phyloP scores from a whole-genome alignment of 2,329 filamentous ascomycete genomes.

The Capronia americana region DNA sequence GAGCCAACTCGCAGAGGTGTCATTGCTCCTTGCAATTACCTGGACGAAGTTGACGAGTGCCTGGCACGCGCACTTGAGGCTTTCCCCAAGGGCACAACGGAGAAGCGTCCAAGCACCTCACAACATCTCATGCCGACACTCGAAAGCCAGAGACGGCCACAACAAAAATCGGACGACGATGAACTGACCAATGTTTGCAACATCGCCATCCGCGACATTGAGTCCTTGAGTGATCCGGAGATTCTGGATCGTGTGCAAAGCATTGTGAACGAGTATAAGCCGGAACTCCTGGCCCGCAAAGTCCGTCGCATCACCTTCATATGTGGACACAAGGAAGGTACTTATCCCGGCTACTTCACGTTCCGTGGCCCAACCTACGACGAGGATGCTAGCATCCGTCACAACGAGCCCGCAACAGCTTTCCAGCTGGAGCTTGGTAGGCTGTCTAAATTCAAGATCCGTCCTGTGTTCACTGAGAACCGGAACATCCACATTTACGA shows the following conservation, averaged over 20 bases:
- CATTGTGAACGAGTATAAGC: conserved; percentile 80
- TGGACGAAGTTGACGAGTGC: conserved; percentile 91
- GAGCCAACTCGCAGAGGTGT: conserved; percentile 91
- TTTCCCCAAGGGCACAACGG: conserved; percentile 67
- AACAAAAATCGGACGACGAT: conserved; percentile 64
- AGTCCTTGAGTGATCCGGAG: conserved; percentile 81
- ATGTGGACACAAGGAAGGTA: conserved; percentile 90
- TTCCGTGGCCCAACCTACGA: conserved; percentile 91
- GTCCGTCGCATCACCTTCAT: conserved; percentile 95
- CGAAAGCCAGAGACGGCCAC: conserved; percentile 72
- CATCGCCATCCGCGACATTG: conserved; percentile 86
- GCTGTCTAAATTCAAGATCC: conserved; percentile 96
- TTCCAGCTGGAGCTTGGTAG: conserved; percentile 98
- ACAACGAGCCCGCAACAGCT: conserved; percentile 92
- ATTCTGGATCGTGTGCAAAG: conserved; percentile 75
- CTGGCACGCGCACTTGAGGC: conserved; percentile 83
- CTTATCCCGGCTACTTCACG: conserved; percentile 96
- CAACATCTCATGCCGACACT: conserved; percentile 74
- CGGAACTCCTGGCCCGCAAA: conserved; percentile 78
- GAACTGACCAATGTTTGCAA: conserved; percentile 93
- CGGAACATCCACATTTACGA: conserved; percentile 99
- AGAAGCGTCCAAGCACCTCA: conserved; percentile 62
- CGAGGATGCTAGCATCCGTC: conserved; percentile 94
- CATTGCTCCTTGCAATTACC: conserved; percentile 88
- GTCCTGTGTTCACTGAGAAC: conserved; percentile 98